phyloP scores from a whole-genome alignment of 129 eudicot species.

The Chrysanthemum seticuspe region DNA sequence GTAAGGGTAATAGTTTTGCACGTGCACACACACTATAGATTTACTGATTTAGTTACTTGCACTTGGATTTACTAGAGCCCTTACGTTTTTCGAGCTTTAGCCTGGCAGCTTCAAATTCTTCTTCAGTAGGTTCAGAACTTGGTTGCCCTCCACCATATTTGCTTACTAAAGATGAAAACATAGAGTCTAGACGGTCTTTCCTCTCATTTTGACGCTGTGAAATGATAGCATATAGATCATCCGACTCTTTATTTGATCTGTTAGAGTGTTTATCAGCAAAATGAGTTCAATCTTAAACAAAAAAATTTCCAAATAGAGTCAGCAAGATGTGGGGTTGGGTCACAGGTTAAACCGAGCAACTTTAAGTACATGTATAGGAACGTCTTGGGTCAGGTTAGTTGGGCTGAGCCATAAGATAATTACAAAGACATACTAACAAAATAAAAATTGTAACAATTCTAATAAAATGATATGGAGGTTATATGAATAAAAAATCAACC shows the following conservation, averaged over 20 bases:
- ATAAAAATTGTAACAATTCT: too few species aligned
- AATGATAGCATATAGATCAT: constrained; percentile 60
- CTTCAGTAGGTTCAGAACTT: constrained; percentile 68
- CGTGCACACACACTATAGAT: neutral
- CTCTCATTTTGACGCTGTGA: constrained; percentile 61
- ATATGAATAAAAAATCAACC: too few species aligned
- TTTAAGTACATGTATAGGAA: too few species aligned
- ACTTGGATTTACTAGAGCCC: constrained; percentile 42
- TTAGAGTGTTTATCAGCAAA: neutral
- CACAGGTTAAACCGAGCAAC: too few species aligned
- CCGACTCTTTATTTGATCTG: constrained; percentile 56
- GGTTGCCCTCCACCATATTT: constrained; percentile 66
- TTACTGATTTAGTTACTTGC: constrained; percentile 27
- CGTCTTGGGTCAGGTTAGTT: too few species aligned
- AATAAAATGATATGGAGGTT: too few species aligned
- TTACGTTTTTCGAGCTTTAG: constrained; percentile 54
- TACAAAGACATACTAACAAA: too few species aligned
- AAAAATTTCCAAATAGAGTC: neutral
- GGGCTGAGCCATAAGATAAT: too few species aligned
- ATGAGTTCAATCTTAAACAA: neutral
- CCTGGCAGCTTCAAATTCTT: constrained; percentile 83
- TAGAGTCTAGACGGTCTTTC: constrained; percentile 60
- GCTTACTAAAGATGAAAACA: constrained; percentile 69
- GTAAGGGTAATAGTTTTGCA: constrained; percentile 7
- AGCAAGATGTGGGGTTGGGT: too few species aligned